Evolutionary conservation across 306 rosid species (phyloP).

Genomic region (Astragalus glycyphyllos): DNA sequence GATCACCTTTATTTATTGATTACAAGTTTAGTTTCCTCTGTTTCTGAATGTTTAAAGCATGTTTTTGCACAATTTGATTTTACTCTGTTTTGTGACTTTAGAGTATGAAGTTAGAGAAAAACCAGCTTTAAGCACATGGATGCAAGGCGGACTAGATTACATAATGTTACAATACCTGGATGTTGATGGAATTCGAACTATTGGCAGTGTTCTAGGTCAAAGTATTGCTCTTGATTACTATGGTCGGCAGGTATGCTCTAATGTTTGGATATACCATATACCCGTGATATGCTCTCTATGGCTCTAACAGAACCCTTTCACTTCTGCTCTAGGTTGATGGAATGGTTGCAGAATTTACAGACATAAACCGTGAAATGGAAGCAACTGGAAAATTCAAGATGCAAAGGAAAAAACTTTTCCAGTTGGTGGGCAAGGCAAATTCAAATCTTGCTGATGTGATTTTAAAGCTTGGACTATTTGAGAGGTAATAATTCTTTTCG

Average conservation of each 20-base stretch:
- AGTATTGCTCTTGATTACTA: conserved; percentile 99
- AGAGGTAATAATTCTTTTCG: conserved; percentile 63
- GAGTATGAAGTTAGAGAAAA: conserved; percentile 96
- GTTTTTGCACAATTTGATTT: conserved; percentile 31
- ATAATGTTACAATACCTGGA: conserved; percentile 92
- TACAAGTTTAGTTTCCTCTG: conserved; percentile 2
- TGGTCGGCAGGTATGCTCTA: conserved; percentile 82
- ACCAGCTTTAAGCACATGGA: conserved; percentile 82
- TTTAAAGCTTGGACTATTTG: conserved; percentile 97
- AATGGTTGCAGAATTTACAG: conserved; percentile 98
- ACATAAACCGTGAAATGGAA: conserved; percentile 98
- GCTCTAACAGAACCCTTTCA: conserved; percentile 1
- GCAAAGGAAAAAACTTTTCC: conserved; percentile 96
- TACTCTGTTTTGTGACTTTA: conserved; percentile 43
- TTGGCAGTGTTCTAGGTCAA: conserved; percentile 97
- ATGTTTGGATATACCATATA: conserved; percentile 10
- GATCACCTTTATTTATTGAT: conserved; percentile 23
- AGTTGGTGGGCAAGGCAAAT: conserved; percentile 98
- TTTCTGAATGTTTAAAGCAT: conserved; percentile 21
- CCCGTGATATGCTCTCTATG: conserved; percentile 32
- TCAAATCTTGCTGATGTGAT: conserved; percentile 97
- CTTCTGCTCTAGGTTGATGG: conserved; percentile 81
- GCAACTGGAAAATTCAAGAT: conserved; percentile 91
- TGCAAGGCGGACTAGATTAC: conserved; percentile 96
- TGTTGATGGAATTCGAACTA: conserved; percentile 91